Evolutionary conservation across 345 rosid genomes (phyloP).

Genomic region (Populus euphratica): DNA sequence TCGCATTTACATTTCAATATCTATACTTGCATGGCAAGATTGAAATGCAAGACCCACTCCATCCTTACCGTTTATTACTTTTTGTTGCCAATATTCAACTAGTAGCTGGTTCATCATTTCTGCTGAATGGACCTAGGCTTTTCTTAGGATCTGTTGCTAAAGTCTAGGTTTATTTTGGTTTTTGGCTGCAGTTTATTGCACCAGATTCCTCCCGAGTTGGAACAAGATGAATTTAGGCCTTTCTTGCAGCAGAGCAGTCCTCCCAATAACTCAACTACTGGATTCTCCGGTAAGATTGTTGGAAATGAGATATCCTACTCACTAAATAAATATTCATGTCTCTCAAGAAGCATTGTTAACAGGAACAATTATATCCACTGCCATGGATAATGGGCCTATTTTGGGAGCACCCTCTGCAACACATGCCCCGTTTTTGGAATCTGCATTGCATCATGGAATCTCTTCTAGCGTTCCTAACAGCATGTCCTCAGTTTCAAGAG

Average conservation of each 20-base stretch:
- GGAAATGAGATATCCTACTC: conserved; percentile 4
- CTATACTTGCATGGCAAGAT: not conserved
- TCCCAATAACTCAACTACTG: conserved; percentile 27
- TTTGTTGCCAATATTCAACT: not conserved
- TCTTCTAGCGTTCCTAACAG: conserved; percentile 66
- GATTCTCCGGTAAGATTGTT: conserved; percentile 39
- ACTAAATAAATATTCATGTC: conserved; percentile 8
- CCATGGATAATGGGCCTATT: conserved; percentile 54
- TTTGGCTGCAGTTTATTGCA: conserved; percentile 30
- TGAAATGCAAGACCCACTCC: not conserved
- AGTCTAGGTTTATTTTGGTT: not conserved
- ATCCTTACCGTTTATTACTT: too few species aligned
- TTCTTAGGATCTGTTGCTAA: conserved; percentile 5
- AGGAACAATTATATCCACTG: conserved; percentile 37
- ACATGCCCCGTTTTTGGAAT: conserved; percentile 55
- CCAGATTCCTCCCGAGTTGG: conserved; percentile 29
- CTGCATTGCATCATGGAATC: conserved; percentile 41
- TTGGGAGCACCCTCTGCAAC: conserved; percentile 44
- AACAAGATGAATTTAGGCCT: conserved; percentile 29
- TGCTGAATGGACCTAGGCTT: not conserved
- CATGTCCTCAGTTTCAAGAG: conserved; percentile 56
- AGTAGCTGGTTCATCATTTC: not conserved
- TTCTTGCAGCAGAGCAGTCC: conserved; percentile 34
- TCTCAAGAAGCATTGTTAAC: conserved; percentile 24
- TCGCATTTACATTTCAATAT: not conserved